Evolutionary conservation across 179 eudicot genomes (phyloP), one percentile per base, ranked within the genome.

Genomic region (Actinidia chinensis): DNA sequence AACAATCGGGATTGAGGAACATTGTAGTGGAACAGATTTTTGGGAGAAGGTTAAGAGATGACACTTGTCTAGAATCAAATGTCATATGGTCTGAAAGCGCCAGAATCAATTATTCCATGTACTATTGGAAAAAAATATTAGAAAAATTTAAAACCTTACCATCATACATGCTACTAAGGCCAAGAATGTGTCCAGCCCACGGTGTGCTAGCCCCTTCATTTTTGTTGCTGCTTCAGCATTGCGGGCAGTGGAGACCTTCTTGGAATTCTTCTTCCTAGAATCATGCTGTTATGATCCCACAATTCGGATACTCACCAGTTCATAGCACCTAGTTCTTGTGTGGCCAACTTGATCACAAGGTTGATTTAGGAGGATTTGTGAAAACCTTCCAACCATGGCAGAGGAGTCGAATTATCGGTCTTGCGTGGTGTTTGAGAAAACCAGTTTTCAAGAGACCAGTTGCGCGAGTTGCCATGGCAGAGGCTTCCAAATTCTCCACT

Each of bases 401-500:
- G 20, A 8, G 18, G 14, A 20, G 20, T 6, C 11, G 1, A 20
- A 6, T 8, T 20, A 4, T 54, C 7, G 4, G 14, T 8, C 7
- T 1, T 54, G 6, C 20, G 4, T 2, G 14, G 59, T 17, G 10
- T 17, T 6, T 50, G 3, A 2, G 12, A 50, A 6, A 14, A 4
- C 43, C 43, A 40, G 5, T 33, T 66, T 14, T 66, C 42, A 61
- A 2, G 61, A 10, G 78, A 25, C 25, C 42, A 43, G 47, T 77
- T 20, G 2, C 6, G 23, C 54, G 55, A 18, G 58, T 25, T 33
- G 58, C 70, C 85, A 76, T 79, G 73, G 69, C 74, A 0, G 78
- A 70, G 14, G 68, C 68, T 44, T 79, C 77, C 63, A 22, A 4
- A 28, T 18, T 75, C 47, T 8, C 13, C 71, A n/a, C 1, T n/a